These are phyloP conservation scores for Smittium culicis DNA, from an alignment of 371 early-diverging fungal genomes.

Conservation along the genomic window DNA sequence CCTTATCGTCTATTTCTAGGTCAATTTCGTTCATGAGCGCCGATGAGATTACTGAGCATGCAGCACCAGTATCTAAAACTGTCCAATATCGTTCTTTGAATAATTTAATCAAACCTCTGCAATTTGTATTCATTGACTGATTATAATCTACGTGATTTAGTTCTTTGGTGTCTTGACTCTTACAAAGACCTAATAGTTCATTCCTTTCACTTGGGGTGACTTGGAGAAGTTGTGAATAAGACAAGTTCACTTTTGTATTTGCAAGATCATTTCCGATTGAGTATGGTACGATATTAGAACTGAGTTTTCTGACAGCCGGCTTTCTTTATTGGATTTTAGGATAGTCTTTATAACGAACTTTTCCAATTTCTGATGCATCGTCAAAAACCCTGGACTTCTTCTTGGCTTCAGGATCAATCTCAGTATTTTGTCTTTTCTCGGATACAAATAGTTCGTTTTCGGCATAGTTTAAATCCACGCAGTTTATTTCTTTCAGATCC, in stretches of 20 bases:
- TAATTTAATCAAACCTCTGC: background rate
- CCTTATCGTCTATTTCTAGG: background rate
- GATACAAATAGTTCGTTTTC: background rate
- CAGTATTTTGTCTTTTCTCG: background rate
- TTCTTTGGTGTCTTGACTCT: background rate
- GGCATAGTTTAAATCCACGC: background rate
- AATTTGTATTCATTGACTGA: background rate
- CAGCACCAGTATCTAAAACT: slow-evolving; percentile 6
- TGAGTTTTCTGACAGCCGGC: background rate
- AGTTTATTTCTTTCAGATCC: background rate
- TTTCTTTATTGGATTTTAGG: background rate
- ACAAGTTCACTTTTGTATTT: slow-evolving; percentile 1
- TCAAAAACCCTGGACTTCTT: background rate
- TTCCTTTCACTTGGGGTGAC: background rate
- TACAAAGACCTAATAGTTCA: slow-evolving; percentile 3
- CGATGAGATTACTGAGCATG: slow-evolving; percentile 3
- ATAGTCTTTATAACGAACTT: background rate
- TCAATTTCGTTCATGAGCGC: background rate
- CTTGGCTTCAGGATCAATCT: background rate
- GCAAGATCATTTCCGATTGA: background rate
- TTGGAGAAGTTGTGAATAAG: slow-evolving; percentile 5
- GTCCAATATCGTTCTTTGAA: slow-evolving; percentile 1
- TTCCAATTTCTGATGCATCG: background rate
- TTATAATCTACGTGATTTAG: background rate
- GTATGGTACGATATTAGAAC: background rate